Evolutionary conservation across 345 rosid genomes (phyloP).

Genomic region (Hibiscus tridactylites): DNA sequence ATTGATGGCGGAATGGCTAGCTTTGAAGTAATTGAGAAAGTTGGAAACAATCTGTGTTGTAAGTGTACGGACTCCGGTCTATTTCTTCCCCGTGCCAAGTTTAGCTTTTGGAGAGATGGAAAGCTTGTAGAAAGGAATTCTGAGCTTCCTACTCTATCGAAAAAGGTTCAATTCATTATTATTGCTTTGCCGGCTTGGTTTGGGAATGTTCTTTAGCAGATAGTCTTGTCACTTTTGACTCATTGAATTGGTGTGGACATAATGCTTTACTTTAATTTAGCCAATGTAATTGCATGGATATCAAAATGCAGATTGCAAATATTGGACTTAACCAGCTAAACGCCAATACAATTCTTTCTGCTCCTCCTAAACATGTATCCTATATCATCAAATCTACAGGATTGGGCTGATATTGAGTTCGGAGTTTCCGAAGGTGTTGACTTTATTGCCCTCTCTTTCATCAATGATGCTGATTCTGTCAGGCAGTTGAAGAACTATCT

Average conservation of each 20-base stretch:
- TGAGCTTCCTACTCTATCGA: constrained; percentile 46
- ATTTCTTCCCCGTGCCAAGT: constrained; percentile 62
- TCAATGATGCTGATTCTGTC: constrained; percentile 45
- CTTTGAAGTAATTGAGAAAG: constrained; percentile 55
- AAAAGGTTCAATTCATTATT: constrained; percentile 33
- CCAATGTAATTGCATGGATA: background rate
- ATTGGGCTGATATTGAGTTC: constrained; percentile 58
- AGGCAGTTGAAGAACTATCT: constrained; percentile 43
- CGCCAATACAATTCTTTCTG: background rate
- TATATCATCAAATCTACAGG: constrained; percentile 25
- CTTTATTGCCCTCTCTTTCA: constrained; percentile 59
- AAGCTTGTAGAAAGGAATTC: constrained; percentile 36
- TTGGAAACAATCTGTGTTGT: constrained; percentile 48
- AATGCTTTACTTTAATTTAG: background rate
- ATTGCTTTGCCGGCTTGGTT: background rate
- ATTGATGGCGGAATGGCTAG: constrained; percentile 79
- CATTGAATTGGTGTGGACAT: background rate
- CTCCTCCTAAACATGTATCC: background rate
- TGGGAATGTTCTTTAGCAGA: background rate
- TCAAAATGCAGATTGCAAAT: background rate
- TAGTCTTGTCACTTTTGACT: background rate
- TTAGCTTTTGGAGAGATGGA: constrained; percentile 67
- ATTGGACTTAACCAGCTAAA: background rate
- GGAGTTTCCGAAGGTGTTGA: constrained; percentile 61
- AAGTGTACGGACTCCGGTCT: constrained; percentile 60